phyloP scores from a whole-genome alignment of 164 flowering plant genomes.

The Hamamelis virginiana region DNA sequence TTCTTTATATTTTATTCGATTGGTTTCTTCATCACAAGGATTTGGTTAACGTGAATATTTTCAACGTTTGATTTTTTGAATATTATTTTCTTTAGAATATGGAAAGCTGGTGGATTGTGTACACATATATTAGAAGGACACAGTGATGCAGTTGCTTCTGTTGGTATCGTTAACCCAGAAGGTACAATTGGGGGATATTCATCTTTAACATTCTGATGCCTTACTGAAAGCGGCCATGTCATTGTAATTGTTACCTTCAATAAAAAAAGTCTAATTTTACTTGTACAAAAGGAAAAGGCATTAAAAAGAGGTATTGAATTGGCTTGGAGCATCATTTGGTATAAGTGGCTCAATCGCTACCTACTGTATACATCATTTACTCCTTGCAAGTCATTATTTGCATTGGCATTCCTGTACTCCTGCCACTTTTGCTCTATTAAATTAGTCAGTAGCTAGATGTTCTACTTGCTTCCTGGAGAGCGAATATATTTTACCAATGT shows the following conservation, averaged over 20 bases:
- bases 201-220: neutral
- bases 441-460: no score
- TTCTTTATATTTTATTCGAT: neutral
- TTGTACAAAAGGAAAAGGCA: neutral
- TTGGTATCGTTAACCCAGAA: conserved; percentile 48
- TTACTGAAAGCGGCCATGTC: neutral
- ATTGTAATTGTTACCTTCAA: neutral
- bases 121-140: conserved; percentile 87
- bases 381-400: no score
- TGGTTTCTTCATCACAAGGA: neutral
- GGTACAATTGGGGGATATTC: conserved; percentile 36
- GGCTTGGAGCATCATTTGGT: no score
- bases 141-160: conserved; percentile 65
- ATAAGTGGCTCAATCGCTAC: no score
- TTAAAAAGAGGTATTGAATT: neutral
- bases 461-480: no score
- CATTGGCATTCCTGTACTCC: no score
- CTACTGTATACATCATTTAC: no score
- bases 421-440: no score
- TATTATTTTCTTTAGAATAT: conserved; percentile 48
- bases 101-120: conserved; percentile 75
- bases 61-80: neutral
- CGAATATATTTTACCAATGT: no score
- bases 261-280: neutral
- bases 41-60: conserved; percentile 7